Conservation (phyloP, 1,139 yeast genomes). For the Candida smagusa region DNA sequence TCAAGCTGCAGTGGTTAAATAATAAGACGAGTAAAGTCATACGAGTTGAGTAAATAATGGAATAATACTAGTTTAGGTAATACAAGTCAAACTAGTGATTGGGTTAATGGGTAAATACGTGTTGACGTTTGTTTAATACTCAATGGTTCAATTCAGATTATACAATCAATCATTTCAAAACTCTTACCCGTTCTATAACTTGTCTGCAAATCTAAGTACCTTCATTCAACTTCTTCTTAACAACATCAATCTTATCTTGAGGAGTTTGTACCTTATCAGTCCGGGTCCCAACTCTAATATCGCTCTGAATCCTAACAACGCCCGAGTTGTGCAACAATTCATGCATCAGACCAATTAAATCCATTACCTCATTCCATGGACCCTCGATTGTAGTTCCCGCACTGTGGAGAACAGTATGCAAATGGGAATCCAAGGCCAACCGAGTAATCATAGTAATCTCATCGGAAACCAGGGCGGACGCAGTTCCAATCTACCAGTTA, state of each 20-base stretch:
- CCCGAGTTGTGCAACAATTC: constrained; percentile 66
- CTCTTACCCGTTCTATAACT: no score
- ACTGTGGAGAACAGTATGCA: constrained; percentile 72
- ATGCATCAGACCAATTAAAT: constrained; percentile 75
- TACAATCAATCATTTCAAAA: no score
- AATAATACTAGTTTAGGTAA: no score
- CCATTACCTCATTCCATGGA: constrained; percentile 87
- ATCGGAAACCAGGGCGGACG: constrained; percentile 71
- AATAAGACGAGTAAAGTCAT: no score
- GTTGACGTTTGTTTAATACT: no score
- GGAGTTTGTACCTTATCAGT: constrained; percentile 67
- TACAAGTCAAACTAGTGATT: no score
- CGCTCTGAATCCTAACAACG: constrained; percentile 75
- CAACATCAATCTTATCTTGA: constrained; percentile 61
- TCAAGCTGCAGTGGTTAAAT: no score
- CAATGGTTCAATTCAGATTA: no score
- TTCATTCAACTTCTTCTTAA: constrained; percentile 53
- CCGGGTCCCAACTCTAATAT: constrained; percentile 81
- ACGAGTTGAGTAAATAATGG: no score
- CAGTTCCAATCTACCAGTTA: constrained; percentile 65
- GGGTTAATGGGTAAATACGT: no score
- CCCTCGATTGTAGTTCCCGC: constrained; percentile 93
- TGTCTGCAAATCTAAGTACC: no score
- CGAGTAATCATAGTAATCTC: constrained; percentile 70
- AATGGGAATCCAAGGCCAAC: constrained; percentile 55